A percentile compares a stretch with the other conserved stretches of the same genome.
Evolutionary conservation across 225 moss, liverwort and hornwort genomes (phyloP).

Genomic region (Pseudoscleropodium purum): DNA sequence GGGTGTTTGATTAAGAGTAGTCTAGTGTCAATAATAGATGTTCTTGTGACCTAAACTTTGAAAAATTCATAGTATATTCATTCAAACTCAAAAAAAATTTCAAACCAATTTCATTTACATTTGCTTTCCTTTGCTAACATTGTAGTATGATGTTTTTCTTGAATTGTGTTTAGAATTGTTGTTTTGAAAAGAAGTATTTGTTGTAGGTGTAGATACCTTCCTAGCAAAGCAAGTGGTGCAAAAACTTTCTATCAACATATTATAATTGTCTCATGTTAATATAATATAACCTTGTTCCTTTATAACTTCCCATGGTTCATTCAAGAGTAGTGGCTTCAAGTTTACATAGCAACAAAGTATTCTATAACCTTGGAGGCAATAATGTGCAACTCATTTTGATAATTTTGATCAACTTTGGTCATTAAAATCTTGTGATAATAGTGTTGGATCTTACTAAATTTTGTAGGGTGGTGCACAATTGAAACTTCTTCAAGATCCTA

Average conservation of each 20-base stretch:
- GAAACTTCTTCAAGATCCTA: neutral
- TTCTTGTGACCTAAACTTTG: accelerated
- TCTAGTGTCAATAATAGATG: neutral
- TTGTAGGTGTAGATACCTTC: neutral
- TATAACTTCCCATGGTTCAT: neutral
- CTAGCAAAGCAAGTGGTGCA: neutral
- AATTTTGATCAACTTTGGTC: neutral
- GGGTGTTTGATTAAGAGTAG: neutral
- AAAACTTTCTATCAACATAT: neutral
- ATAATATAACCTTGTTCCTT: too few species aligned
- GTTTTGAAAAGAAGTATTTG: neutral
- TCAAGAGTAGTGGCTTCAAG: neutral
- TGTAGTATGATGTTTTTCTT: accelerated
- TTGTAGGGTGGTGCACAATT: neutral
- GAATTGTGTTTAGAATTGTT: neutral
- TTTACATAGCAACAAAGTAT: neutral
- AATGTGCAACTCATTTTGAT: neutral
- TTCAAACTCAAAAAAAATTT: accelerated
- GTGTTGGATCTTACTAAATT: accelerated
- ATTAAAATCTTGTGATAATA: neutral
- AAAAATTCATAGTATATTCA: neutral
- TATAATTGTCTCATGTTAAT: too few species aligned
- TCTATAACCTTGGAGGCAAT: accelerated
- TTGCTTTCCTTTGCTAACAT: neutral
- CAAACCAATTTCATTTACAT: neutral